phyloP scores from a whole-genome alignment of 2,329 filamentous ascomycete species.

The Fusarium xylarioides region DNA sequence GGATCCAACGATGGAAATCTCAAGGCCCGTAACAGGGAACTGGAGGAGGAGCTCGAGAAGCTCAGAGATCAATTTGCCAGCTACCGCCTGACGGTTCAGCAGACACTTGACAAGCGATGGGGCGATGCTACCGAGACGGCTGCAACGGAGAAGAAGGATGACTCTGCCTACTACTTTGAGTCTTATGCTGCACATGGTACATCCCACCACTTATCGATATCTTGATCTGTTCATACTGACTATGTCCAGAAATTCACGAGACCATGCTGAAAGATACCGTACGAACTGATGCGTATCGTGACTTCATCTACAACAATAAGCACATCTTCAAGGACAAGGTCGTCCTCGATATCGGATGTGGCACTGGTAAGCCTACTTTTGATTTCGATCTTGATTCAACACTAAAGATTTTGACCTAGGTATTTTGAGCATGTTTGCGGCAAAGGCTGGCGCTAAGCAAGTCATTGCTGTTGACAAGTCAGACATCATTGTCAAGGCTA shows the following conservation, averaged over 20 bases:
- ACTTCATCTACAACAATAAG: constrained; percentile 95
- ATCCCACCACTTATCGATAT: constrained; percentile 26
- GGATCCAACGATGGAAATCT: constrained; percentile 48
- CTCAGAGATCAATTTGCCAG: constrained; percentile 70
- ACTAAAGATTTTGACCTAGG: constrained; percentile 53
- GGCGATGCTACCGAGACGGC: constrained; percentile 60
- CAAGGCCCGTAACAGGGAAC: constrained; percentile 60
- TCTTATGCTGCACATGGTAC: constrained; percentile 69
- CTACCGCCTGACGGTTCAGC: constrained; percentile 71
- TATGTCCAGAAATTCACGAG: constrained; percentile 80
- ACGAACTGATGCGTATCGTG: constrained; percentile 89
- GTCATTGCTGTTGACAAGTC: constrained; percentile 95
- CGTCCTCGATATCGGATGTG: constrained; percentile 91
- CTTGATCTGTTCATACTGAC: neutral
- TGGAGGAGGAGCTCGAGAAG: constrained; percentile 69
- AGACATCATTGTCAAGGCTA: constrained; percentile 86
- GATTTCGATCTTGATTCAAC: neutral
- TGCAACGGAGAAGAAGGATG: constrained; percentile 45
- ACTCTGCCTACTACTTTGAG: constrained; percentile 64
- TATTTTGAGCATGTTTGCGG: constrained; percentile 94
- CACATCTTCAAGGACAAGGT: constrained; percentile 85
- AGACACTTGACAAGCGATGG: constrained; percentile 73
- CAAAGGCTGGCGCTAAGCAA: constrained; percentile 83
- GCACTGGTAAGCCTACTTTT: constrained; percentile 60
- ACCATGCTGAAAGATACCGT: constrained; percentile 93